A percentile compares a stretch with the other conserved stretches of the same genome.
These are phyloP conservation scores for Pythium pyrilobum DNA, from an alignment of 352 stramenopile species.

Conservation along the genomic window DNA sequence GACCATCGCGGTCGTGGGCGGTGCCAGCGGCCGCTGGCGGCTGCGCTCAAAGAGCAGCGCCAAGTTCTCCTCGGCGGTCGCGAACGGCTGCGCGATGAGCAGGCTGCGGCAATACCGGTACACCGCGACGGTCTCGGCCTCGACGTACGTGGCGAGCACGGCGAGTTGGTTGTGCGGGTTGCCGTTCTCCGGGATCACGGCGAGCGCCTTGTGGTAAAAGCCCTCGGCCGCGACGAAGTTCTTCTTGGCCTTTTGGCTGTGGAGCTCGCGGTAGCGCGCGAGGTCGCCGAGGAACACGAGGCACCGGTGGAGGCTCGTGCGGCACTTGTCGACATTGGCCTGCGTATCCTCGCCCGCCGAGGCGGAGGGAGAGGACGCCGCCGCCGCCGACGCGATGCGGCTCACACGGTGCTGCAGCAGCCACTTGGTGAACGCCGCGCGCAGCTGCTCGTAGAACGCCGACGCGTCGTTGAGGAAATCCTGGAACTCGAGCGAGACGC, in stretches of 20 bases:
- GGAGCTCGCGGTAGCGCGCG: conserved; percentile 74
- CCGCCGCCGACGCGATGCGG: conserved; percentile 25
- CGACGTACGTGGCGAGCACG: conserved; percentile 81
- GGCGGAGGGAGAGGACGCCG: background rate
- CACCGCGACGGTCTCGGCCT: conserved; percentile 87
- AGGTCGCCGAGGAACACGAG: conserved; percentile 80
- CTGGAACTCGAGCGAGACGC: conserved; percentile 70
- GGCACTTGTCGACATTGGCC: conserved; percentile 28
- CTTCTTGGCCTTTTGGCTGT: conserved; percentile 83
- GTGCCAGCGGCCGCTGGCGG: conserved; percentile 57
- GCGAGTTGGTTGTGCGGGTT: conserved; percentile 86
- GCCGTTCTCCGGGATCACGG: conserved; percentile 67
- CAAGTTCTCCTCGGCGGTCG: conserved; percentile 86
- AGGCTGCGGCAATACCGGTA: conserved; percentile 89
- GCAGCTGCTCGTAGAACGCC: conserved; percentile 72
- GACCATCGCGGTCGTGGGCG: conserved; percentile 25
- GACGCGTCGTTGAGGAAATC: conserved; percentile 54
- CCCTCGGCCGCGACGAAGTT: conserved; percentile 67
- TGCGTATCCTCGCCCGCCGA: background rate
- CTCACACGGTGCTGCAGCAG: conserved; percentile 39
- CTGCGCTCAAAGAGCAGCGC: conserved; percentile 86
- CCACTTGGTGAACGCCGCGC: conserved; percentile 42
- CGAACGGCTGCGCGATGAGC: conserved; percentile 79
- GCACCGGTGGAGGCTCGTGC: conserved; percentile 74
- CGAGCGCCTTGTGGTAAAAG: conserved; percentile 69